Evolutionary conservation across 495 filamentous ascomycete genomes (phyloP).

Genomic region (Parachaetomium inaequale): DNA sequence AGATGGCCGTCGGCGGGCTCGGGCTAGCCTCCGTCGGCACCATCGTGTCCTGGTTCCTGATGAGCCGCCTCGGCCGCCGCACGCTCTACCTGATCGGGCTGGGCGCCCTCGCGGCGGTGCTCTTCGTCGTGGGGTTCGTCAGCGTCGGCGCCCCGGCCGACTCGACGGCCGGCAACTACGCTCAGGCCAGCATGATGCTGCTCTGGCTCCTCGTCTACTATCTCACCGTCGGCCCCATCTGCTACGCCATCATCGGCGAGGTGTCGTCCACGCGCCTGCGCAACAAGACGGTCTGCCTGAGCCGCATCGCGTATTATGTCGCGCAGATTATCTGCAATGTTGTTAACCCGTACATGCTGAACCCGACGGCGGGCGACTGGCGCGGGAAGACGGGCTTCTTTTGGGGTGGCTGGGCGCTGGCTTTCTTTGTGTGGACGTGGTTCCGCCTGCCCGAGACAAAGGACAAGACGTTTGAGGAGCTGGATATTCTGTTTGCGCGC

Average conservation of each 20-base stretch:
- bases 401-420: constrained; percentile 53
- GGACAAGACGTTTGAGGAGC: constrained; percentile 56
- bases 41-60: constrained; percentile 51
- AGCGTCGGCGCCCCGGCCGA: constrained; percentile 53
- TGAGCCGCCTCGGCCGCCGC: constrained; percentile 50
- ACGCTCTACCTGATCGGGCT: constrained; percentile 52
- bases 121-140: constrained; percentile 56
- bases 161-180: constrained; percentile 45
- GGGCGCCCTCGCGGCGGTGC: constrained; percentile 41
- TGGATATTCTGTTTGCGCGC: background rate
- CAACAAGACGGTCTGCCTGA: constrained; percentile 60
- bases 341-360: constrained; percentile 64
- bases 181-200: constrained; percentile 51
- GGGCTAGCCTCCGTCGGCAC: constrained; percentile 48
- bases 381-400: constrained; percentile 66
- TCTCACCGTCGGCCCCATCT: constrained; percentile 56
- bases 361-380: constrained; percentile 59
- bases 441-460: constrained; percentile 59
- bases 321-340: constrained; percentile 60
- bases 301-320: constrained; percentile 56
- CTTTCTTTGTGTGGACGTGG: constrained; percentile 46
- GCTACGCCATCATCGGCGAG: constrained; percentile 61
- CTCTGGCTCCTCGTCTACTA: constrained; percentile 57
- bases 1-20: constrained; percentile 40
- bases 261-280: constrained; percentile 55